A percentile compares a stretch with the other conserved stretches of the same genome.
phyloP scores from a whole-genome alignment of 208 protist genomes.

The Leishmania tropica region DNA sequence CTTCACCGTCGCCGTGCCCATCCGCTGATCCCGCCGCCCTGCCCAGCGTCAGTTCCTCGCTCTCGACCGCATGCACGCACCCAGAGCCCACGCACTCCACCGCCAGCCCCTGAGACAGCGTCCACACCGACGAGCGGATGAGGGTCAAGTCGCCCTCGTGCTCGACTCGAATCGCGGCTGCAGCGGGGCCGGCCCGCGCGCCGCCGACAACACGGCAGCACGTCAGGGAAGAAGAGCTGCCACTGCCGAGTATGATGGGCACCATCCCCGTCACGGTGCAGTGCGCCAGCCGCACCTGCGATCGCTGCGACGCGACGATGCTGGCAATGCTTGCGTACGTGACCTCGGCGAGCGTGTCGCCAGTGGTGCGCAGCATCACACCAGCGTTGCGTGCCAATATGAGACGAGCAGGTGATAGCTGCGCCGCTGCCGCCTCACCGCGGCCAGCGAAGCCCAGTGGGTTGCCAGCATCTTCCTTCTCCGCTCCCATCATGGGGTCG shows the following conservation, averaged over 20 bases:
- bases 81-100: slow-evolving; percentile 4
- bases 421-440: not conserved
- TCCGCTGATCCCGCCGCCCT: not conserved
- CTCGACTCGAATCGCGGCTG: slow-evolving; percentile 6
- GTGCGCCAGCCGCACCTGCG: slow-evolving; percentile 12
- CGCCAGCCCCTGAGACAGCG: slow-evolving; percentile 13
- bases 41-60: slow-evolving; percentile 6
- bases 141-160: not conserved
- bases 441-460: not conserved
- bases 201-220: slow-evolving; percentile 13
- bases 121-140: slow-evolving; percentile 16
- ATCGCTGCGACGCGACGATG: slow-evolving; percentile 4
- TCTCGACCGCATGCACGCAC: not conserved
- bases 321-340: slow-evolving; percentile 7
- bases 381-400: slow-evolving; percentile 6
- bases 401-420: not conserved
- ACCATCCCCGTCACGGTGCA: slow-evolving; percentile 5
- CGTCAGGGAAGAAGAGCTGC: slow-evolving; percentile 8
- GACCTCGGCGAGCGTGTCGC: slow-evolving; percentile 12
- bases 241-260: slow-evolving; percentile 1
- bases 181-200: not conserved
- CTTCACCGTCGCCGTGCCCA: not conserved
- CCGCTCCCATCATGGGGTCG: not conserved
- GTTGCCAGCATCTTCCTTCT: not conserved
- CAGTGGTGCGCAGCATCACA: slow-evolving; percentile 14